A percentile compares a stretch with the other conserved stretches of the same genome.
Conservation (phyloP, 2,329 filamentous ascomycete species). For the Calonectria leucothoes region DNA sequence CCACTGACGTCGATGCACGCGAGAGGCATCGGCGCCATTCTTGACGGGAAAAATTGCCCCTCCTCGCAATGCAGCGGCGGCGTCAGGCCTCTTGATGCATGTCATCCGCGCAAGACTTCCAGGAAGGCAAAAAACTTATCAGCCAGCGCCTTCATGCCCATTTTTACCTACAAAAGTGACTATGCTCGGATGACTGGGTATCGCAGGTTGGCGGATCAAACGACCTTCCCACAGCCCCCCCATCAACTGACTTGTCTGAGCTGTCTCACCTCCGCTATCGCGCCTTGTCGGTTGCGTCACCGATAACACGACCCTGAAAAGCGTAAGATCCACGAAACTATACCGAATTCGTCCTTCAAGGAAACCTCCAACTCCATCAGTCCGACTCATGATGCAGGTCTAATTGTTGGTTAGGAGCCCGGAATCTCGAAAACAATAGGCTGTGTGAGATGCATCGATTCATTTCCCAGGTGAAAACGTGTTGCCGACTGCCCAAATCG, state of each 20-base stretch:
- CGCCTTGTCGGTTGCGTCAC: slow-evolving; percentile 21
- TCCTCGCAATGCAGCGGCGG: neutral
- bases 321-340: slow-evolving; percentile 6
- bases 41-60: neutral
- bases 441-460: neutral
- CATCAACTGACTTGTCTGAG: slow-evolving; percentile 18
- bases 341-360: neutral
- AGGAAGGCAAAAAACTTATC: neutral
- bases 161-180: slow-evolving; percentile 1
- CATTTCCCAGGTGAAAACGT: neutral
- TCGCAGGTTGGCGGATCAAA: slow-evolving; percentile 13
- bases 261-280: slow-evolving; percentile 22
- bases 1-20: slow-evolving; percentile 21
- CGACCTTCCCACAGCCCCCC: slow-evolving; percentile 4
- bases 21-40: slow-evolving; percentile 13
- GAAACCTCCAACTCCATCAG: neutral
- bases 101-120: neutral
- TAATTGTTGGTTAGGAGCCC: neutral
- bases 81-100: neutral
- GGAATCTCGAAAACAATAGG: neutral
- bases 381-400: neutral
- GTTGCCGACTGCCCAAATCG: neutral
- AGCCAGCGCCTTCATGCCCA: neutral
- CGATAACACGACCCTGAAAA: slow-evolving; percentile 11
- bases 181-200: slow-evolving; percentile 11